These are phyloP conservation scores for Chalciporus sphaerocephalus DNA, from an alignment of 768 basidiomycete genomes.

Conservation along the genomic window DNA sequence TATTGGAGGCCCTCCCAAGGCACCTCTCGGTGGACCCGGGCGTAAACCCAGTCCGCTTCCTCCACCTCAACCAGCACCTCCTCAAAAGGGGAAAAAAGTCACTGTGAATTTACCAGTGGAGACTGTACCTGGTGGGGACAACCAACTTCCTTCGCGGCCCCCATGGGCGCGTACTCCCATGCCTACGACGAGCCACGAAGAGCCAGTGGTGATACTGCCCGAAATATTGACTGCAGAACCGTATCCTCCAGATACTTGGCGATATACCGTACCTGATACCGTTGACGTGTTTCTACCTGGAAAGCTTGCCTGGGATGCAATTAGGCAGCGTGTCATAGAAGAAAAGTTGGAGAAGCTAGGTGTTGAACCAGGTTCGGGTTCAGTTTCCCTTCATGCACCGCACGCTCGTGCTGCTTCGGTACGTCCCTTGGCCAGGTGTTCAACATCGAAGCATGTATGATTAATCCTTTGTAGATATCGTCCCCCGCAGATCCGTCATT, in stretches of 20 bases:
- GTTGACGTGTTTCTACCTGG: slow-evolving; percentile 82
- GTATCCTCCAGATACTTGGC: slow-evolving; percentile 65
- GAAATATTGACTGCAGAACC: slow-evolving; percentile 45
- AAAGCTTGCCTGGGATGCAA: slow-evolving; percentile 69
- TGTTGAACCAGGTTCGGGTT: slow-evolving; percentile 59
- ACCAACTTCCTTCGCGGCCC: slow-evolving; percentile 40
- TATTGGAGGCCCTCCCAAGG: slow-evolving; percentile 86
- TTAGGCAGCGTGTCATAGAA: slow-evolving; percentile 71
- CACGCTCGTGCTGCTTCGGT: slow-evolving; percentile 85
- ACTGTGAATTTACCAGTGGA: slow-evolving; percentile 73
- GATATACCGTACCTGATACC: slow-evolving; percentile 53
- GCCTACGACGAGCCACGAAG: slow-evolving; percentile 32
- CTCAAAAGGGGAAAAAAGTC: slow-evolving; percentile 59
- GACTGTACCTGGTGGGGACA: slow-evolving; percentile 37
- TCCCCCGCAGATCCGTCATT: slow-evolving; percentile 87
- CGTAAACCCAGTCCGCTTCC: slow-evolving; percentile 71
- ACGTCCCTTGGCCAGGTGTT: slow-evolving; percentile 32
- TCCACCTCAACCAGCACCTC: slow-evolving; percentile 28
- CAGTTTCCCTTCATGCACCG: slow-evolving; percentile 61
- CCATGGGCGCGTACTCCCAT: slow-evolving; percentile 63
- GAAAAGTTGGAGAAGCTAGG: slow-evolving; percentile 78
- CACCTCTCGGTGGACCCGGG: slow-evolving; percentile 73
- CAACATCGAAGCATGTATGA: slow-evolving; percentile 13
- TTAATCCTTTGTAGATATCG: slow-evolving; percentile 55
- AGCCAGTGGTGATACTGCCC: slow-evolving; percentile 24